Base-by-base conservation (phyloP, 371 early-diverging fungal species). In the Rhizomucor pusillus region DNA sequence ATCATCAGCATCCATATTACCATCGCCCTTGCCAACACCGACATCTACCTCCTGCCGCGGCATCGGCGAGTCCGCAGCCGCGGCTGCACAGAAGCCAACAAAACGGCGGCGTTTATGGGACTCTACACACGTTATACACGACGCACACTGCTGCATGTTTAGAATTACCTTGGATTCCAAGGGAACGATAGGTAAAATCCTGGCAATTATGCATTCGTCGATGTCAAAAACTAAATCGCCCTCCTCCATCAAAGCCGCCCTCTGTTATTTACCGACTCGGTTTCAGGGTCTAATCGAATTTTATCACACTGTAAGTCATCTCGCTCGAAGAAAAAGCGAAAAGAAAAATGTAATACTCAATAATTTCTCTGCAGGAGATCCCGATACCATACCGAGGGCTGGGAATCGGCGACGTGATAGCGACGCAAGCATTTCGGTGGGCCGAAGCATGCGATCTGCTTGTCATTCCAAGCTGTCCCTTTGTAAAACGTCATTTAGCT, bases 241-340 rank as follows among this genome's bases (percentile, higher is more conserved):
- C n/a, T n/a, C n/a, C n/a, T n/a, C n/a, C n/a, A n/a, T n/a, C n/a
- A 19, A 43, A 62, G 63, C 63, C 22, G 63, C 63, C 14, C 35
- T 58, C 5, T 66, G 67, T 22, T 66, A 66, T 43, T 50, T 66
- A 29, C 67, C 67, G 18, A 66, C 67, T 3, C 56, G 56, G 34
- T 62, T 62, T 36, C 45, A 45, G 43, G 29, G 52, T 16, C 36
- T 62, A 25, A 39, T 66, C 23, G 67, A 66, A 19, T 63, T 58
- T 45, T 58, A 50, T 39, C 58, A 59, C 47, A 63, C 58, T 14
- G 58, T 62, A 62, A 57, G 54, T 36, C 29, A 46, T 29, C 11
- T n/a, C n/a, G n/a, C n/a, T n/a, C n/a, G n/a, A n/a, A n/a, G n/a
- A n/a, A n/a, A n/a, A n/a, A n/a, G n/a, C n/a, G n/a, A n/a, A n/a